phyloP scores from a whole-genome alignment of 225 moss, liverwort and hornwort species.

The Physcomitrellopsis africana region DNA sequence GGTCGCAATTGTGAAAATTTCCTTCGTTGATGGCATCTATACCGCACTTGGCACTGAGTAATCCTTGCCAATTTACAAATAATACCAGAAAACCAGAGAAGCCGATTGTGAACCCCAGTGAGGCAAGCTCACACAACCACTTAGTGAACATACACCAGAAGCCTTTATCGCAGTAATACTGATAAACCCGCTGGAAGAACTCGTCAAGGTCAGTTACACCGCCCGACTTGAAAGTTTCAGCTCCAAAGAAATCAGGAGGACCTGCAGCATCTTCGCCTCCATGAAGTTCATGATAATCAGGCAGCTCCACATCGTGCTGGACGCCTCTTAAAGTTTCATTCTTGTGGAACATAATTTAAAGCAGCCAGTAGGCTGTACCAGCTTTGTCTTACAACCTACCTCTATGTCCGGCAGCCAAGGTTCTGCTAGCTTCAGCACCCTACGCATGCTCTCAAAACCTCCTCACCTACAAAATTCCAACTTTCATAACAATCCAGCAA shows the following conservation, averaged over 20 bases:
- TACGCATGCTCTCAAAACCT: no score
- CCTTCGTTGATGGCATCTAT: slow-evolving; percentile 80
- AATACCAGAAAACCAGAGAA: slow-evolving; percentile 97
- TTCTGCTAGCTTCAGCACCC: no score
- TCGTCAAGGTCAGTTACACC: slow-evolving; percentile 91
- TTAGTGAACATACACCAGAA: slow-evolving; percentile 99
- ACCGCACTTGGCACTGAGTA: slow-evolving; percentile 86
- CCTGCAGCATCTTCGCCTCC: slow-evolving; percentile 75
- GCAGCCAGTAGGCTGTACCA: no score
- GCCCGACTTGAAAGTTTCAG: slow-evolving; percentile 90
- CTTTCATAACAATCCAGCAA: no score
- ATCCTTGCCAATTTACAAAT: slow-evolving; percentile 90
- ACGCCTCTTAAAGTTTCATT: no score
- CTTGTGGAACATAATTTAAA: no score
- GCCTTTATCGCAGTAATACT: slow-evolving; percentile 97
- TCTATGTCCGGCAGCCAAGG: no score
- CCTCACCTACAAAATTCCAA: no score
- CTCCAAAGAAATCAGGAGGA: slow-evolving; percentile 85
- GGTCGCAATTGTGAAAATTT: slow-evolving; percentile 79
- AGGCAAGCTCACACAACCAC: slow-evolving; percentile 93
- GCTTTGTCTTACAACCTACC: no score
- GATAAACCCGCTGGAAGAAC: slow-evolving; percentile 96
- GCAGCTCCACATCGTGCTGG: slow-evolving; percentile 77
- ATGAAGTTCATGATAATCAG: slow-evolving; percentile 77
- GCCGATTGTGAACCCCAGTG: slow-evolving; percentile 86